phyloP scores from a whole-genome alignment of 208 protist genomes.

The Trypanosoma brucei region DNA sequence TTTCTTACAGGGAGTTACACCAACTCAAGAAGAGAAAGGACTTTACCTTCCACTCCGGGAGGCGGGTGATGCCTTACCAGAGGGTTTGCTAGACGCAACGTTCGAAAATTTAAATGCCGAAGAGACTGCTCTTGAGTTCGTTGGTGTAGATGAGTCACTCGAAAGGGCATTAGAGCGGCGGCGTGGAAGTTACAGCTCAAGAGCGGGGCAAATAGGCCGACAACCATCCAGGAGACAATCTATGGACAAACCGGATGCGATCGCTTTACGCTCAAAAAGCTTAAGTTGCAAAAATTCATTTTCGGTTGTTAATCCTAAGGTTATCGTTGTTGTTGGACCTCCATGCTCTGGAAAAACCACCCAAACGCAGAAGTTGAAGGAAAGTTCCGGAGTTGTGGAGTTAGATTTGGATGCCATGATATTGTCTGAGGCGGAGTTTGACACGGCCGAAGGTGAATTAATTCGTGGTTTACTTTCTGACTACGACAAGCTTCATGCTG shows the following conservation, averaged over 20 bases:
- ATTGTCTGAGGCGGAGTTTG: constrained; percentile 46
- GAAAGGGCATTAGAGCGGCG: background rate
- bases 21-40: constrained; percentile 20
- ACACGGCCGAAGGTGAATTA: constrained; percentile 68
- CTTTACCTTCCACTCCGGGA: constrained; percentile 62
- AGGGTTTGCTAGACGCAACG: constrained; percentile 62
- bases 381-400: constrained; percentile 19
- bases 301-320: constrained; percentile 13
- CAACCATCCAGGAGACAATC: background rate
- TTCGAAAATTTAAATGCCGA: constrained; percentile 35
- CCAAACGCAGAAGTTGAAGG: constrained; percentile 36
- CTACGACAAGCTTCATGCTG: background rate
- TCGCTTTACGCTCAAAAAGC: background rate
- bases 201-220: background rate
- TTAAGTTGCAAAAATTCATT: background rate
- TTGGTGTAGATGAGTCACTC: constrained; percentile 16
- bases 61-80: constrained; percentile 60
- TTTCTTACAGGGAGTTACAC: constrained; percentile 15
- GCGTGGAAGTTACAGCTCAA: background rate
- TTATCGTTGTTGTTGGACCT: constrained; percentile 74
- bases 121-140: constrained; percentile 22
- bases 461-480: constrained; percentile 53
- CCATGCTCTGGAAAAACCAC: constrained; percentile 74
- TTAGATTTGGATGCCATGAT: constrained; percentile 61
- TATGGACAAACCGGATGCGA: background rate